These are phyloP conservation scores for Dillenia turbinata DNA, from an alignment of 164 flowering plant species.

Conservation along the genomic window DNA sequence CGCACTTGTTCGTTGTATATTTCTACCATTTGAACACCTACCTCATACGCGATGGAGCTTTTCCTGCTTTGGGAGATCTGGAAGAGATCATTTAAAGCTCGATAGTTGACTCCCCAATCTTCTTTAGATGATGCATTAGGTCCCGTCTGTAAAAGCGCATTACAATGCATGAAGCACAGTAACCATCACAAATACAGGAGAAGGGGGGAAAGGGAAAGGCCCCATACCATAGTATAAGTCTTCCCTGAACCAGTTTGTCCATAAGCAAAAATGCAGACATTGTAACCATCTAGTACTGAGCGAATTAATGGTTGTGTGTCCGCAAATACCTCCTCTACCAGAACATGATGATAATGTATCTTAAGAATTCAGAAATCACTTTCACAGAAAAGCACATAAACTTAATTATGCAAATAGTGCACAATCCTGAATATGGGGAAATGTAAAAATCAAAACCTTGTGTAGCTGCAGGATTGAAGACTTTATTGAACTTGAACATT, in stretches of 20 bases:
- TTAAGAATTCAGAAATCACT: too few relatives aligned
- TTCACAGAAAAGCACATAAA: too few relatives aligned
- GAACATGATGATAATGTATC: neutral
- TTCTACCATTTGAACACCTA: slow-evolving; percentile 73
- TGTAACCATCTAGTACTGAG: slow-evolving; percentile 91
- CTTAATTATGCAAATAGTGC: too few relatives aligned
- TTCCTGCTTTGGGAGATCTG: slow-evolving; percentile 44
- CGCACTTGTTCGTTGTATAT: slow-evolving; percentile 82
- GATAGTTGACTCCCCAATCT: slow-evolving; percentile 70
- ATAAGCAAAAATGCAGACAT: slow-evolving; percentile 96
- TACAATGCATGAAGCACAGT: too few relatives aligned
- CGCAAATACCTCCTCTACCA: slow-evolving; percentile 78
- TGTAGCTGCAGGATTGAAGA: slow-evolving; percentile 66
- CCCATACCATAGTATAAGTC: slow-evolving; percentile 85
- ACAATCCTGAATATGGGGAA: too few relatives aligned
- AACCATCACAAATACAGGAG: neutral
- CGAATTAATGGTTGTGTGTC: slow-evolving; percentile 91
- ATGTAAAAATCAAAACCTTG: slow-evolving; percentile 54
- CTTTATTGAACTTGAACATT: slow-evolving; percentile 84
- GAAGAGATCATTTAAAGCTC: slow-evolving; percentile 70
- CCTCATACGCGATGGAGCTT: slow-evolving; percentile 40
- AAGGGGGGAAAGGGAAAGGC: neutral
- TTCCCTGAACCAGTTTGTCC: slow-evolving; percentile 99
- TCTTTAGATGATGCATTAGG: slow-evolving; percentile 40
- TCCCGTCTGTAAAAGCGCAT: slow-evolving; percentile 39